These are phyloP conservation scores for Apiospora malaysiana DNA, from an alignment of 2,329 filamentous ascomycete genomes.

Conservation along the genomic window DNA sequence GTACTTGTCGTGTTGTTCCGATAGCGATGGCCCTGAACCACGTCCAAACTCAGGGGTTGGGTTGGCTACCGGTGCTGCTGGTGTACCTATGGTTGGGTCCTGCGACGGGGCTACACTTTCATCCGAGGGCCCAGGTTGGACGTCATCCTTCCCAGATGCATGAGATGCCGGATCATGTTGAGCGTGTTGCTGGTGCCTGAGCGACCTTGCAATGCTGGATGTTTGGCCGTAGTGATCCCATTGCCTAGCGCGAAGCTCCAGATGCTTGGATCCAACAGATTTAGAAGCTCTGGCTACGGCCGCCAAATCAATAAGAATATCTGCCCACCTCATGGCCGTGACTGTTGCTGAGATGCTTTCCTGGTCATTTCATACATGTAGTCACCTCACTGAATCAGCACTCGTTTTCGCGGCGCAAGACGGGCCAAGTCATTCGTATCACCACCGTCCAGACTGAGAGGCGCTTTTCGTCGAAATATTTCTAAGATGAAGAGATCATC, in stretches of 20 bases:
- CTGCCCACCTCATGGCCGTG: constrained; percentile 63
- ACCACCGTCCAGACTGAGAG: not conserved
- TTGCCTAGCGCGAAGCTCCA: constrained; percentile 62
- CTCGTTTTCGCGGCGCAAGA: not conserved
- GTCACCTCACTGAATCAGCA: not conserved
- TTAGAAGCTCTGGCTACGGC: constrained; percentile 73
- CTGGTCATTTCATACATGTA: constrained; percentile 15
- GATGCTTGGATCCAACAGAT: constrained; percentile 68
- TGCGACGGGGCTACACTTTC: not conserved
- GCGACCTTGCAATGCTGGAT: constrained; percentile 48
- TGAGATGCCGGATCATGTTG: not conserved
- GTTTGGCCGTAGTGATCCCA: constrained; percentile 56
- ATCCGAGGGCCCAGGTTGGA: constrained; percentile 14
- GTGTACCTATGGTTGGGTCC: not conserved
- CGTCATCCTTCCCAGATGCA: constrained; percentile 1
- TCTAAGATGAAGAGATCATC: constrained; percentile 16
- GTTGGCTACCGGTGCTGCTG: not conserved
- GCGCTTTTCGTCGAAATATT: not conserved
- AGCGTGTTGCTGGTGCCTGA: constrained; percentile 35
- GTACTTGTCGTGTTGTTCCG: constrained; percentile 19
- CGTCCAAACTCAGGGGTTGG: not conserved
- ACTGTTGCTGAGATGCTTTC: constrained; percentile 17
- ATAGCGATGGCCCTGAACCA: not conserved
- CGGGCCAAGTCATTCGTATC: not conserved
- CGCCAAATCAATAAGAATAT: constrained; percentile 71